These are phyloP conservation scores for Hydrangea macrophylla DNA, from an alignment of 148 eudicot species.

Conservation along the genomic window DNA sequence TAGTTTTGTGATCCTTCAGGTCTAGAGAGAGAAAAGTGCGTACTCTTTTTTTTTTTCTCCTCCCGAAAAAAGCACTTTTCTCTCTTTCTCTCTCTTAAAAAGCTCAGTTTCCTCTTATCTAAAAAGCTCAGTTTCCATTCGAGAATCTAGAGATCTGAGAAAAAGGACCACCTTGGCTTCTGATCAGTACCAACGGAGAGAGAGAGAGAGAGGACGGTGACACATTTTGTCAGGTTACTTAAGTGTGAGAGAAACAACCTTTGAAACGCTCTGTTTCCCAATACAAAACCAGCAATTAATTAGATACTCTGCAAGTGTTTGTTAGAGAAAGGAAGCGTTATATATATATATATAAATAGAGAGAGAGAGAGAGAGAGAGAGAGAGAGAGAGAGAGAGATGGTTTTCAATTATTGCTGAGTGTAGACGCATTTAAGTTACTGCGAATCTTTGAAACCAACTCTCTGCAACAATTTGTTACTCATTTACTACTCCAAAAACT, in stretches of 20 bases:
- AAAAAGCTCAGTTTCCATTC: no score
- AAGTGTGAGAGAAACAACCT: conserved; percentile 3
- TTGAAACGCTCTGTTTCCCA: conserved; percentile 4
- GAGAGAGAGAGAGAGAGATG: not conserved
- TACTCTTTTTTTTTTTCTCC: no score
- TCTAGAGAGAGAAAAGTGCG: not conserved
- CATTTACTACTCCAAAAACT: not conserved
- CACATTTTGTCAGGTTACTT: not conserved
- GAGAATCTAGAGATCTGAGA: no score
- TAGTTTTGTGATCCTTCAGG: not conserved
- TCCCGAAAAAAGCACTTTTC: not conserved
- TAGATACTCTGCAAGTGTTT: no score
- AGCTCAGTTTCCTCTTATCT: no score
- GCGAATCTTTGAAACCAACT: not conserved
- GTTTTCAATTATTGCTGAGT: not conserved
- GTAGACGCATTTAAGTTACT: not conserved
- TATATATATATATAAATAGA: no score
- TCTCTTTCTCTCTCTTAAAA: not conserved
- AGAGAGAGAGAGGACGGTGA: not conserved
- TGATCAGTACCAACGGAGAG: no score
- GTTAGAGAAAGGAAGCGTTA: no score
- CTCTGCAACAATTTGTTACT: not conserved
- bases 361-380: not conserved
- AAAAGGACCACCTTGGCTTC: no score
- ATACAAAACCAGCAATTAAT: not conserved